phyloP scores from a whole-genome alignment of 345 rosid species.

The Lenwebbia sp. region DNA sequence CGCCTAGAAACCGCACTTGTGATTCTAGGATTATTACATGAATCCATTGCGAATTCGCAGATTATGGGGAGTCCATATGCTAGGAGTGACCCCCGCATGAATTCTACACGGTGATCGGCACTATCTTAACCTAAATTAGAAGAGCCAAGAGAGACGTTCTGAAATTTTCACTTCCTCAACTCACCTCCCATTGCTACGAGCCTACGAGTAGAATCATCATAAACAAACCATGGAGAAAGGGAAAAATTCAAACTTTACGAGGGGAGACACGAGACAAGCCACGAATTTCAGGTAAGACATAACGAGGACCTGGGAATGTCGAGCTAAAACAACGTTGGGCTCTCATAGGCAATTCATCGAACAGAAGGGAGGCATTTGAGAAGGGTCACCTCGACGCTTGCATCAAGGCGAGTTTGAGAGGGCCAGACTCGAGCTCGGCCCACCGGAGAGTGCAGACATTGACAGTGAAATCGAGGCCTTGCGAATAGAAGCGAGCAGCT shows the following conservation, averaged over 20 bases:
- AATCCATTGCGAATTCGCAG: not conserved
- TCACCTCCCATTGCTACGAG: not conserved
- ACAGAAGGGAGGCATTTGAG: constrained; percentile 7
- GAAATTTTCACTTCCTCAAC: not conserved
- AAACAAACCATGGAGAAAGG: not conserved
- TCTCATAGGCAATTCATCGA: constrained; percentile 33
- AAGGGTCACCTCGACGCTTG: constrained; percentile 48
- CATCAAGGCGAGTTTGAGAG: constrained; percentile 77
- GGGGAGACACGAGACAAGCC: not conserved
- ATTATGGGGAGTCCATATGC: not conserved
- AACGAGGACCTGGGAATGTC: not conserved
- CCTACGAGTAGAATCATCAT: not conserved
- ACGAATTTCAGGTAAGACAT: not conserved
- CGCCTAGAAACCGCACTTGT: not conserved
- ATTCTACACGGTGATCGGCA: not conserved
- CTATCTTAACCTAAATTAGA: not conserved
- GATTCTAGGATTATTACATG: not conserved
- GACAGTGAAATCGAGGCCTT: constrained; percentile 75
- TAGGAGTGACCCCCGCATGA: not conserved
- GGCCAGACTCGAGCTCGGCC: constrained; percentile 89
- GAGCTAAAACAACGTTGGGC: not conserved
- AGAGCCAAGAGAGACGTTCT: not conserved
- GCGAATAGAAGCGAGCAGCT: constrained; percentile 78
- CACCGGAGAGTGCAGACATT: constrained; percentile 77
- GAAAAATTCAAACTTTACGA: not conserved